Evolutionary conservation across 345 rosid genomes (phyloP), one percentile per base, ranked within the genome.

Genomic region (Carallia pectinifolia): DNA sequence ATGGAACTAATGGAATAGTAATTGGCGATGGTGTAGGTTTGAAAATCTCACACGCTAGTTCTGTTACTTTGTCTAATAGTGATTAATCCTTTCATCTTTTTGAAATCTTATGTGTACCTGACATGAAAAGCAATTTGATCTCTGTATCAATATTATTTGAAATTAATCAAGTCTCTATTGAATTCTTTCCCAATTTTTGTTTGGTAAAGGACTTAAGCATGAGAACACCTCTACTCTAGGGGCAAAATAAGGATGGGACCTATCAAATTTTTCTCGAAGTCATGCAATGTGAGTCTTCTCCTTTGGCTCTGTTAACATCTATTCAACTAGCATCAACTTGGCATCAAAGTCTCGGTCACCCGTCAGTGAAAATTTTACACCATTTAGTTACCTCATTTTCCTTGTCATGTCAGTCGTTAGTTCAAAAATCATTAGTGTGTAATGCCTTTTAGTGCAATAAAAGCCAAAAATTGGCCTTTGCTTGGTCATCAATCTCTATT

Each of bases 11-110:
- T 23, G 48, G n/a, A 4, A 63, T 63, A 17, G 3, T 44, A 4
- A 63, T 63, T 19, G 48, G 48, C 4, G 53, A 63, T 38, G 66
- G 66, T 16, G 16, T 10, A 37, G 52, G 66, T 38, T 37, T 63
- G 53, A 29, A 53, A 2, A 63, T 63, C 48, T 16, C 65, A 10
- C 66, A 39, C 12, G 4, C 52, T 37, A 10, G 29, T 12, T n/a
- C 52, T 7, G 19, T 39, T 38, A 7, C 30, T 5, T n/a, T 18
- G 4, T n/a, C 66, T 6, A 19, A 50, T 2, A 7, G 10, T 63
- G 15, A 29, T 23, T 23, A 17, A 23, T 23, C 23, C 23, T 23
- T 23, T 19, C n/a, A 4, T 2, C 39, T 63, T 4, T 16, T 10
- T 8, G 1, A 39, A 5, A 52, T 38, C 23, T 18, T 63, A 2